These are phyloP conservation scores for Acanthamoeba castellanii DNA, from an alignment of 208 protist species.

Conservation along the genomic window DNA sequence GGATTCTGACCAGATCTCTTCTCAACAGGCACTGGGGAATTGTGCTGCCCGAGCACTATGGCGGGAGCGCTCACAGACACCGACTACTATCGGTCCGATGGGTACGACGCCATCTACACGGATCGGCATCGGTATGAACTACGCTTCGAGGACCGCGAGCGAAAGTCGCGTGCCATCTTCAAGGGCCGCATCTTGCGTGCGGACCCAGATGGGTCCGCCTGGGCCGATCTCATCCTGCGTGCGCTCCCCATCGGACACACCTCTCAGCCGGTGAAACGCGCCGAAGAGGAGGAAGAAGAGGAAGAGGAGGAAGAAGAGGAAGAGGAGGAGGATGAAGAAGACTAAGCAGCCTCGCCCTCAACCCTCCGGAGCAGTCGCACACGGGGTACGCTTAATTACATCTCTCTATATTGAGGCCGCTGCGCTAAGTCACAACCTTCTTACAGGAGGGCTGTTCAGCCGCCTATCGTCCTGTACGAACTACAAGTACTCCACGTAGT, in stretches of 20 bases:
- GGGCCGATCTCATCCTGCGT: not conserved
- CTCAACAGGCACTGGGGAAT: not conserved
- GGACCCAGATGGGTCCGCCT: not conserved
- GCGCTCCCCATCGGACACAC: not conserved
- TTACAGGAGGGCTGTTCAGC: not conserved
- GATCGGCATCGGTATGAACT: not conserved
- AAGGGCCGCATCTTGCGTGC: not conserved
- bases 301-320: not conserved
- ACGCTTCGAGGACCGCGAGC: not conserved
- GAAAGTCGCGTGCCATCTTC: not conserved
- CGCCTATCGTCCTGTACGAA: not conserved
- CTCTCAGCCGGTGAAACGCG: not conserved
- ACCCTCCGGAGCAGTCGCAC: not conserved
- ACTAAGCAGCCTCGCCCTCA: not conserved
- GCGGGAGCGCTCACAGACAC: not conserved
- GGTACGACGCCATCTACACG: not conserved
- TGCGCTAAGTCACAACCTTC: not conserved
- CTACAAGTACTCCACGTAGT: conserved; percentile 47
- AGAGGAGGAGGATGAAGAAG: not conserved
- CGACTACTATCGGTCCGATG: not conserved
- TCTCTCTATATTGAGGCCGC: not conserved
- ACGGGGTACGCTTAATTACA: not conserved
- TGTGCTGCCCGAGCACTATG: not conserved
- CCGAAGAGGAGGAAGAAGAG: not conserved
- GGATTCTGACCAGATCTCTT: not conserved